Percentiles rank a stretch among this genome's conserved stretches.
These are phyloP conservation scores for Leccinum solheimii DNA, from an alignment of 1,284 basidiomycete genomes.

Conservation along the genomic window DNA sequence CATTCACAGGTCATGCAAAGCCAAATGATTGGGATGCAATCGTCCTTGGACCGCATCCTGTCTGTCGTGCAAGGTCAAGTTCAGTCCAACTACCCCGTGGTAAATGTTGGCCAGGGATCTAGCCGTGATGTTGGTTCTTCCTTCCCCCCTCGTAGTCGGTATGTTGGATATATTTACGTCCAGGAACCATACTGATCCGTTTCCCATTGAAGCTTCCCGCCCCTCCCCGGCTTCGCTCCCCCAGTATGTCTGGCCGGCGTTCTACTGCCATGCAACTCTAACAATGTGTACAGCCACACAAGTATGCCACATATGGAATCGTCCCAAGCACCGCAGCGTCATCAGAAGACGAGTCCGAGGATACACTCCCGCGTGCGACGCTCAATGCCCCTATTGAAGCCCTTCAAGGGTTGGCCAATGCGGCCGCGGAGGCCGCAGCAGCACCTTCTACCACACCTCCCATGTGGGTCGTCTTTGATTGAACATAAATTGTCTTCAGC, in stretches of 20 bases:
- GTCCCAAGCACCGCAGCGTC: slow-evolving; percentile 78
- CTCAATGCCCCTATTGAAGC: slow-evolving; percentile 92
- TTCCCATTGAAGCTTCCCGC: slow-evolving; percentile 56
- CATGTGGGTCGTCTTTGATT: slow-evolving; percentile 29
- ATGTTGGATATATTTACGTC: slow-evolving; percentile 15
- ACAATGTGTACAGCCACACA: slow-evolving; percentile 61
- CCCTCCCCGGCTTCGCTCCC: slow-evolving; percentile 86
- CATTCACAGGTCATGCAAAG: slow-evolving; percentile 71
- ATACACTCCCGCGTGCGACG: slow-evolving; percentile 76
- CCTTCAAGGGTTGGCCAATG: slow-evolving; percentile 88
- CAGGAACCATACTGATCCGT: slow-evolving; percentile 6
- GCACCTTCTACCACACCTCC: slow-evolving; percentile 49
- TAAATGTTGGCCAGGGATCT: slow-evolving; percentile 20
- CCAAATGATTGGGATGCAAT: slow-evolving; percentile 90
- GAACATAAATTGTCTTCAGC: slow-evolving; percentile 13
- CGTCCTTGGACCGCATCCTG: slow-evolving; percentile 78
- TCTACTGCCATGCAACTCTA: neutral
- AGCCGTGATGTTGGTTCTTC: slow-evolving; percentile 22
- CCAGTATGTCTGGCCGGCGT: slow-evolving; percentile 55
- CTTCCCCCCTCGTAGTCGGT: slow-evolving; percentile 40
- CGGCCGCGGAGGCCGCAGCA: slow-evolving; percentile 88
- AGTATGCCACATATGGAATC: slow-evolving; percentile 89
- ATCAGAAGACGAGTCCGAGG: slow-evolving; percentile 86
- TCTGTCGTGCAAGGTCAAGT: slow-evolving; percentile 61
- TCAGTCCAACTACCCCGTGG: slow-evolving; percentile 32